Evolutionary conservation across 2,329 filamentous ascomycete genomes (phyloP).

Genomic region (Cercospora citrullina): DNA sequence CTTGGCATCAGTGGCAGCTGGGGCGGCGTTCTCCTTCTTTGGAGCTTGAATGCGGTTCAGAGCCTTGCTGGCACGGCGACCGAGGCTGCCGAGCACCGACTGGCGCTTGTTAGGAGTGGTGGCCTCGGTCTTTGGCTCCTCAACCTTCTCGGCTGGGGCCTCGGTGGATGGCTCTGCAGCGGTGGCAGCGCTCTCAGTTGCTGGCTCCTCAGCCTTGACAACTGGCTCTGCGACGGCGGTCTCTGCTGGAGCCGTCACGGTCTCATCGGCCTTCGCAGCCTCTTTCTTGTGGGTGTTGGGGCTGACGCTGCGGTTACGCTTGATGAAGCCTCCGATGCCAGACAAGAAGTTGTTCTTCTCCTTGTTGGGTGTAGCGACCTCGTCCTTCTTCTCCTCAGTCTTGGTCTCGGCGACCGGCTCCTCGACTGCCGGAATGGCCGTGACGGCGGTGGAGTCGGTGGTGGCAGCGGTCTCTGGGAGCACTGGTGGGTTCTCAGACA

Average conservation of each 20-base stretch:
- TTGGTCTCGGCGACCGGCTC: slow-evolving; percentile 36
- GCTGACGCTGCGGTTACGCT: slow-evolving; percentile 40
- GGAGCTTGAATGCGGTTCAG: slow-evolving; percentile 35
- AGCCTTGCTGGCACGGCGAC: slow-evolving; percentile 40
- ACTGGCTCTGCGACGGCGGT: slow-evolving; percentile 30
- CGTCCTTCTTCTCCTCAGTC: slow-evolving; percentile 46
- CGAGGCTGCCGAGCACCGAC: slow-evolving; percentile 37
- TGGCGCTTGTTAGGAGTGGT: slow-evolving; percentile 36
- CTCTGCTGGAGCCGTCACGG: slow-evolving; percentile 33
- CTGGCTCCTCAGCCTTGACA: slow-evolving; percentile 31
- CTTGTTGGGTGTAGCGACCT: slow-evolving; percentile 37
- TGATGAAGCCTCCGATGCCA: slow-evolving; percentile 35
- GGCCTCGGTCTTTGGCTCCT: slow-evolving; percentile 29
- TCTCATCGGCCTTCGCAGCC: slow-evolving; percentile 37
- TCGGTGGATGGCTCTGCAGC: slow-evolving; percentile 37
- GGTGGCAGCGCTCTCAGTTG: slow-evolving; percentile 31
- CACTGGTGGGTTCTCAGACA: slow-evolving; percentile 39
- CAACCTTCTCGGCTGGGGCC: slow-evolving; percentile 27
- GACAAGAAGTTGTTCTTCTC: slow-evolving; percentile 40
- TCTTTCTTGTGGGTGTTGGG: slow-evolving; percentile 41
- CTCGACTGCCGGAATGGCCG: slow-evolving; percentile 42
- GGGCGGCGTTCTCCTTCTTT: slow-evolving; percentile 35
- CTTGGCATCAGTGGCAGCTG: slow-evolving; percentile 26
- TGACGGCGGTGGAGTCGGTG: slow-evolving; percentile 35
- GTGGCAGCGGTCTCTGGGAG: slow-evolving; percentile 47